Base-by-base conservation (phyloP, 306 rosid species). In the Castanea mollissima region DNA sequence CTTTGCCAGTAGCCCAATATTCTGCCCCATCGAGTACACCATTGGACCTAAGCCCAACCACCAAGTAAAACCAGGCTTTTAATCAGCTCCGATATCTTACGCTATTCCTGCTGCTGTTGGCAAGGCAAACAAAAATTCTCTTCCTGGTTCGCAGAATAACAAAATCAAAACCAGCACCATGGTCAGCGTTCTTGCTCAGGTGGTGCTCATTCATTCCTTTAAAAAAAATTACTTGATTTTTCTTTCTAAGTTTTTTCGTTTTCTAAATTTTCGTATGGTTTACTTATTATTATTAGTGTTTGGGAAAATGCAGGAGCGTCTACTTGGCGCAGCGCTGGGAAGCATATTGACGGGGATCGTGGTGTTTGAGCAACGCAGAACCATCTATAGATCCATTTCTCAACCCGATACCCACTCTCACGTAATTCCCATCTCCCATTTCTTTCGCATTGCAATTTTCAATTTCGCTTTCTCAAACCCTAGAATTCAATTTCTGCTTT, bases 111-210 rank as follows among this genome's bases (percentile, higher is more conserved):
- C 23, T 23, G 14, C 1, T 8, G 51, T 51, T 9, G 15, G 72
- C 29, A 10, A 38, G 38, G 27, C 9, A n/a, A 49, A 49, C 54
- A 49, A 49, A 49, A 49, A 19, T 68, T 35, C 27, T 35, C 52
- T 34, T 4, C 72, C 15, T 25, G 15, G 27, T 35, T 49, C 9
- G 72, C 72, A n/a, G 5, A 31, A 8, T 46, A 9, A 7, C 51
- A 27, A 27, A 27, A 62, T 0, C 38, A 4, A 62, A 12, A 5
- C 15, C 67, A 21, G 21, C 54, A 71, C 79, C 84, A 92, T 92
- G 96, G 88, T 92, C 25, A 92, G 96, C 87, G 79, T 92, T 87
- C 91, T 92, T 41, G 79, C 90, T 55, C 96, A 92, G 97, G 97
- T 92, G 74, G 11, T 41, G 46, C 4, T 38, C 34, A 60, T 49